phyloP scores from a whole-genome alignment of 2,329 filamentous ascomycete genomes.

The Xenoacremonium recifei region DNA sequence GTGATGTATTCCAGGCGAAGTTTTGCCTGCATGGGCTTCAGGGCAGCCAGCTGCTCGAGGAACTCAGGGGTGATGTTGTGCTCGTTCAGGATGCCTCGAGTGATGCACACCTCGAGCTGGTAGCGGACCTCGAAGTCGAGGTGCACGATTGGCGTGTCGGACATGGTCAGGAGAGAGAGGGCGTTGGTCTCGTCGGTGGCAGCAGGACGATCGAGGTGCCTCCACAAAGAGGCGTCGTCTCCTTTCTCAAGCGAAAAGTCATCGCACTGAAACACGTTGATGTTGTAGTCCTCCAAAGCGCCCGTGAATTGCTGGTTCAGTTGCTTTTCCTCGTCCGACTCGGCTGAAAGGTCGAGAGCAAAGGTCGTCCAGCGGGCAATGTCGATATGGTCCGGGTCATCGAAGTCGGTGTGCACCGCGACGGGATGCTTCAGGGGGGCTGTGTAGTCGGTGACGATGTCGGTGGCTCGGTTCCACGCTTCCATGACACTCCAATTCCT shows the following conservation, averaged over 20 bases:
- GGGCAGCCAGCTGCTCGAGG: conserved; percentile 55
- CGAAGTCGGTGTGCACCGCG: conserved; percentile 35
- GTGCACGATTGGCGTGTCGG: conserved; percentile 17
- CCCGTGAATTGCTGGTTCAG: conserved; percentile 43
- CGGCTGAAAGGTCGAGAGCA: conserved; percentile 40
- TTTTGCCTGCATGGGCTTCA: conserved; percentile 50
- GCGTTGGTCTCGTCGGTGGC: conserved; percentile 19
- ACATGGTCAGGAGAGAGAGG: conserved; percentile 25
- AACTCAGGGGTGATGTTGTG: conserved; percentile 70
- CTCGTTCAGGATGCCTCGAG: conserved; percentile 73
- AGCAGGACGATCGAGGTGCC: conserved; percentile 27
- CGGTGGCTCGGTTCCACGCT: conserved; percentile 48
- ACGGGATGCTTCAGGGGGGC: conserved; percentile 34
- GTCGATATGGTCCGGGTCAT: conserved; percentile 41
- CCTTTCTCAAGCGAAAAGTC: conserved; percentile 40
- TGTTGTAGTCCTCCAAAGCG: conserved; percentile 71
- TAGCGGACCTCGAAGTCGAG: conserved; percentile 77
- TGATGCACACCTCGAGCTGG: conserved; percentile 92
- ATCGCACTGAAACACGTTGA: conserved; percentile 46
- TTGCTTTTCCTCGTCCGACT: conserved; percentile 20
- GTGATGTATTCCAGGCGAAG: conserved; percentile 73
- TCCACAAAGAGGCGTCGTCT: conserved; percentile 27
- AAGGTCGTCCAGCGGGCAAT: conserved; percentile 59
- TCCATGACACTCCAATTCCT: conserved; percentile 40
- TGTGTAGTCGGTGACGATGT: conserved; percentile 38